These are phyloP conservation scores for Pleurotus tuber-regium DNA, from an alignment of 768 basidiomycete genomes.

Conservation along the genomic window DNA sequence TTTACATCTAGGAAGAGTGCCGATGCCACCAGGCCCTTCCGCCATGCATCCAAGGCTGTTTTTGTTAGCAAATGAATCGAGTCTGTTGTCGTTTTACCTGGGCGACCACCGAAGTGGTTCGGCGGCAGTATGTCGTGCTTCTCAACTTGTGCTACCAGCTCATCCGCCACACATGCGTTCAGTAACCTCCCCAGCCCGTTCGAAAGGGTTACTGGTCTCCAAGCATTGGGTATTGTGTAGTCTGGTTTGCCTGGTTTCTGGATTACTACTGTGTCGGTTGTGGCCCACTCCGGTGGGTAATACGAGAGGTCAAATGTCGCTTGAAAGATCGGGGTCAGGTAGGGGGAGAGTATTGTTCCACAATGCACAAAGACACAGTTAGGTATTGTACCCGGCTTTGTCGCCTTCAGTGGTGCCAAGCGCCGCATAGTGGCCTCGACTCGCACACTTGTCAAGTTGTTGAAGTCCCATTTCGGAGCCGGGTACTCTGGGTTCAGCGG, in stretches of 20 bases:
- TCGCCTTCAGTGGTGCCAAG: conserved; percentile 25
- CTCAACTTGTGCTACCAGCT: conserved; percentile 17
- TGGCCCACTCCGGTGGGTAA: conserved; percentile 27
- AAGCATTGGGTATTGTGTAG: conserved; percentile 31
- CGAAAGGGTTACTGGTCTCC: conserved; percentile 29
- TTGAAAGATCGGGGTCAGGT: conserved; percentile 18
- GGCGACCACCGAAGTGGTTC: conserved; percentile 26
- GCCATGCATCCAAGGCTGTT: conserved; percentile 21
- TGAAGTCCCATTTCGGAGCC: not conserved
- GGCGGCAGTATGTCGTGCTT: conserved; percentile 18
- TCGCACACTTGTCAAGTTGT: conserved; percentile 1
- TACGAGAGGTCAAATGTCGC: conserved; percentile 25
- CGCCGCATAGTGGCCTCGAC: conserved; percentile 12
- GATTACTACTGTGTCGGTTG: conserved; percentile 24
- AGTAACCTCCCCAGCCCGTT: conserved; percentile 15
- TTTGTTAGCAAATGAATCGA: conserved; percentile 22
- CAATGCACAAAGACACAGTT: conserved; percentile 21
- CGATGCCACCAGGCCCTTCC: conserved; percentile 18
- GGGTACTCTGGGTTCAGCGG: conserved; percentile 11
- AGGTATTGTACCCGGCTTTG: conserved; percentile 19
- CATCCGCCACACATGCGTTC: conserved; percentile 11
- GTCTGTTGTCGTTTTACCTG: conserved; percentile 26
- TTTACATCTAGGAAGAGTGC: conserved; percentile 28
- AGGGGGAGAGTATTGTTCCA: conserved; percentile 4
- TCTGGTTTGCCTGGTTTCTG: conserved; percentile 33